These are phyloP conservation scores for Pseudomicrostroma phylloplanum DNA, from an alignment of 1,284 basidiomycete genomes.

Conservation along the genomic window DNA sequence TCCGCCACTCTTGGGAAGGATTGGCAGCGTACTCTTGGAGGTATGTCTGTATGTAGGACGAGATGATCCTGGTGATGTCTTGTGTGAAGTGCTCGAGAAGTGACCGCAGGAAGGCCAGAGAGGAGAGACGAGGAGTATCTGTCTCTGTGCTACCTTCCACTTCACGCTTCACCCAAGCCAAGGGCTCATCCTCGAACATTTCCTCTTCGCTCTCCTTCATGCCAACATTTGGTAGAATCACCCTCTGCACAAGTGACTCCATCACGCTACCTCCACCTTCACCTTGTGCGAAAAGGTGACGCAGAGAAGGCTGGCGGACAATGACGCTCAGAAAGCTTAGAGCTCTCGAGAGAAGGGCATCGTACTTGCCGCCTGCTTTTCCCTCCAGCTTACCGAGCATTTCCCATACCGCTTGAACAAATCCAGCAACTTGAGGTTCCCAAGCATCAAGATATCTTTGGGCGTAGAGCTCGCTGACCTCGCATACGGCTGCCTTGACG, in stretches of 20 bases:
- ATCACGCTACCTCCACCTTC: slow-evolving; percentile 60
- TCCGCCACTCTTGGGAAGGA: slow-evolving; percentile 72
- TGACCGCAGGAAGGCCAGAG: slow-evolving; percentile 83
- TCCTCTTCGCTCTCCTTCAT: slow-evolving; percentile 86
- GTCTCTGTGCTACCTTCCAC: slow-evolving; percentile 57
- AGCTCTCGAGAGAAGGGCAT: slow-evolving; percentile 68
- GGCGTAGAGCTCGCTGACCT: slow-evolving; percentile 86
- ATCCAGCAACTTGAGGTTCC: slow-evolving; percentile 64
- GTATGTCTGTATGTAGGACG: slow-evolving; percentile 72
- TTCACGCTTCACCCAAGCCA: slow-evolving; percentile 89
- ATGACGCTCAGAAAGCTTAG: slow-evolving; percentile 66
- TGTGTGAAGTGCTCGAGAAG: slow-evolving; percentile 73
- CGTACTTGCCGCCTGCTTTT: slow-evolving; percentile 60
- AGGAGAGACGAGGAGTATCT: slow-evolving; percentile 80
- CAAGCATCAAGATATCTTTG: slow-evolving; percentile 87
- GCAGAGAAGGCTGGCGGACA: slow-evolving; percentile 6
- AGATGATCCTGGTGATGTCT: slow-evolving; percentile 77
- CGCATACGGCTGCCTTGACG: slow-evolving; percentile 82
- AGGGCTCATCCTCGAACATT: slow-evolving; percentile 93
- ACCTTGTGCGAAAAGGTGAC: slow-evolving; percentile 61
- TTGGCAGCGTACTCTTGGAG: slow-evolving; percentile 61
- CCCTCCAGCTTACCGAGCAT: slow-evolving; percentile 60
- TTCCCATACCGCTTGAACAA: slow-evolving; percentile 87
- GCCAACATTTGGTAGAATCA: slow-evolving; percentile 85
- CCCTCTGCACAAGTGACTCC: slow-evolving; percentile 74